phyloP scores from a whole-genome alignment of 2,329 filamentous ascomycete genomes.

The Elsinoe ampelina region DNA sequence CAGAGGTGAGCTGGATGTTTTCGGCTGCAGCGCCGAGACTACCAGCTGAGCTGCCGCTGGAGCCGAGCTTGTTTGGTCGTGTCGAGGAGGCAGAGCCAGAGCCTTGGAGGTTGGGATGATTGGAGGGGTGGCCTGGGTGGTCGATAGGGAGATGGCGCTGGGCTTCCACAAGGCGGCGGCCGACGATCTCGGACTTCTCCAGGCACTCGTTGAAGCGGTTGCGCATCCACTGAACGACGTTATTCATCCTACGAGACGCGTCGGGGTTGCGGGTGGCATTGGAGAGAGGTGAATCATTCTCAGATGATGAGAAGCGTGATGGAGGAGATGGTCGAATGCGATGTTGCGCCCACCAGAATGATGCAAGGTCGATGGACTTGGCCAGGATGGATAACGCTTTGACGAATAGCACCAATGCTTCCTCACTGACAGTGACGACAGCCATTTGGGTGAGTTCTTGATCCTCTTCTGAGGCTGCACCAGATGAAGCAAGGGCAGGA shows the following conservation, averaged over 20 bases:
- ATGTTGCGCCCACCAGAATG: constrained; percentile 63
- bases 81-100: constrained; percentile 28
- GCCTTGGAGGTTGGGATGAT: constrained; percentile 51
- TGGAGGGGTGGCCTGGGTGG: constrained; percentile 77
- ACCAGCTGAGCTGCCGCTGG: constrained; percentile 33
- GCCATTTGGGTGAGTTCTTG: constrained; percentile 78
- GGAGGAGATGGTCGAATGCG: constrained; percentile 1
- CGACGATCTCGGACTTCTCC: constrained; percentile 93
- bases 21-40: constrained; percentile 59
- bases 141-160: constrained; percentile 75
- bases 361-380: constrained; percentile 92
- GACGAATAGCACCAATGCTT: constrained; percentile 90
- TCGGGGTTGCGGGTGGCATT: constrained; percentile 22
- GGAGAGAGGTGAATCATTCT: constrained; percentile 11
- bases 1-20: constrained; percentile 73
- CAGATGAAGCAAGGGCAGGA: constrained; percentile 24
- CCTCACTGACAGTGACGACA: constrained; percentile 77
- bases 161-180: constrained; percentile 73
- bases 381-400: constrained; percentile 85
- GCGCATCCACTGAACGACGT: constrained; percentile 91
- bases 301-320: constrained; percentile 22
- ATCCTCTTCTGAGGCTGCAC: constrained; percentile 52
- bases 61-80: constrained; percentile 9
- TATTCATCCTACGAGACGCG: constrained; percentile 65
- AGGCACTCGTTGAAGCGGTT: constrained; percentile 92